Evolutionary conservation across 2,329 filamentous ascomycete species (phyloP).

Genomic region (Mycogone perniciosa): DNA sequence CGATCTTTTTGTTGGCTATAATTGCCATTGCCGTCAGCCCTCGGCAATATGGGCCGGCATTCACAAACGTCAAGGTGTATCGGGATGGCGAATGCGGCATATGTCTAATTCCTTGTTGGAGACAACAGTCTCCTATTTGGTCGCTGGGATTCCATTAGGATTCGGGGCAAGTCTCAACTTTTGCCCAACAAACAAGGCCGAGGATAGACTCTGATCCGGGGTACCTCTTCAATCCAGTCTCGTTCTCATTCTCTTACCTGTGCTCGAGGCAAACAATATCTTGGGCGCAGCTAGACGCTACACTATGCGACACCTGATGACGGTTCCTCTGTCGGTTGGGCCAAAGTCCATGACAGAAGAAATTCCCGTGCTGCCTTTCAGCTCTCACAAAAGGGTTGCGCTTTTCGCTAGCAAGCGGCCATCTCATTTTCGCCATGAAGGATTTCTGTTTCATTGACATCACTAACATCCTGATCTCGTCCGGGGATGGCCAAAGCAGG

Average conservation of each 20-base stretch:
- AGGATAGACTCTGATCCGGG: conserved; percentile 34
- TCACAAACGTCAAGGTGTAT: neutral
- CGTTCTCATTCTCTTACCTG: too few relatives aligned
- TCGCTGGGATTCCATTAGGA: conserved; percentile 62
- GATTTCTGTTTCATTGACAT: conserved; percentile 44
- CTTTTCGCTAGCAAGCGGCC: conserved; percentile 43
- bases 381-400: conserved; percentile 51
- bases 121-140: conserved; percentile 64
- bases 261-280: too few relatives aligned
- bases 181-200: conserved; percentile 16
- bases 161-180: conserved; percentile 48
- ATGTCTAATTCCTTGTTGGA: conserved; percentile 58
- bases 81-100: conserved; percentile 18
- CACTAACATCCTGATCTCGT: conserved; percentile 55
- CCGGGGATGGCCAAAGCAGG: conserved; percentile 52
- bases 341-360: conserved; percentile 55
- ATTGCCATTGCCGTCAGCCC: neutral
- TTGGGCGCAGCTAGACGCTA: too few relatives aligned
- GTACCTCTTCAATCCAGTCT: conserved; percentile 69
- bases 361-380: conserved; percentile 73
- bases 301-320: conserved; percentile 26
- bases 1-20: neutral
- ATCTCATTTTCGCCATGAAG: conserved; percentile 32
- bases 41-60: neutral
- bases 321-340: too few relatives aligned